These are phyloP conservation scores for Pythium phragmitis DNA, from an alignment of 352 stramenopile genomes.

Conservation along the genomic window DNA sequence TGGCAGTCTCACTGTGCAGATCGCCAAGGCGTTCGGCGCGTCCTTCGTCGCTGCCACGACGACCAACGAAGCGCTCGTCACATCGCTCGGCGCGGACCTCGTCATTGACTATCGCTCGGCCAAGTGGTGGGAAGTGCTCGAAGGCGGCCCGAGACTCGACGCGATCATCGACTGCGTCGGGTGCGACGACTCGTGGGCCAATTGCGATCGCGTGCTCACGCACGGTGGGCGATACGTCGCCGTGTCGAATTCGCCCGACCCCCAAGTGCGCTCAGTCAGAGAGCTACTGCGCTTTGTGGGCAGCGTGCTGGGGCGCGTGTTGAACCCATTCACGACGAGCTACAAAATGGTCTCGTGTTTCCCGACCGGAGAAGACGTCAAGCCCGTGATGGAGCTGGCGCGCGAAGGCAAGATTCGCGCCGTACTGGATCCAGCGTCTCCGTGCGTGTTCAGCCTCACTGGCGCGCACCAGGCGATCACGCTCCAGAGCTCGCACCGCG, in stretches of 20 bases:
- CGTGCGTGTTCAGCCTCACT: constrained; percentile 65
- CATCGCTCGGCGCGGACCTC: constrained; percentile 44
- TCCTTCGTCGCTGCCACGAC: constrained; percentile 65
- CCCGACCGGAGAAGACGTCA: constrained; percentile 35
- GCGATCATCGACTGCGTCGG: constrained; percentile 48
- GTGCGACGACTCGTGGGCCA: constrained; percentile 33
- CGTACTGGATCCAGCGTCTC: constrained; percentile 61
- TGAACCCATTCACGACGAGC: constrained; percentile 36
- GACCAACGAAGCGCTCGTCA: constrained; percentile 40
- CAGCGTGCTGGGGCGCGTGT: constrained; percentile 21
- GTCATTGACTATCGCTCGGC: constrained; percentile 51
- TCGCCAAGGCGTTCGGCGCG: constrained; percentile 45
- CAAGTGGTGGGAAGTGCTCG: constrained; percentile 50
- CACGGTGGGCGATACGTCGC: constrained; percentile 34
- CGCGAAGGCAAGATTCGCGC: constrained; percentile 41
- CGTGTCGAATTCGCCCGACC: constrained; percentile 32
- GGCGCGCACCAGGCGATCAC: constrained; percentile 53
- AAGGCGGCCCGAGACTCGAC: constrained; percentile 27
- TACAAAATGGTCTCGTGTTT: constrained; percentile 39
- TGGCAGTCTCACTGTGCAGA: constrained; percentile 69
- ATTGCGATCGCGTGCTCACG: constrained; percentile 29
- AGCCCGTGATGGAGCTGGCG: constrained; percentile 46
- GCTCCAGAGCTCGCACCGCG: constrained; percentile 59
- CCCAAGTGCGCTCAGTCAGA: constrained; percentile 22
- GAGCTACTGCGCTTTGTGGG: constrained; percentile 34